Base-by-base conservation (phyloP, 257 asterid species). In the Primulina huaijiensis region DNA sequence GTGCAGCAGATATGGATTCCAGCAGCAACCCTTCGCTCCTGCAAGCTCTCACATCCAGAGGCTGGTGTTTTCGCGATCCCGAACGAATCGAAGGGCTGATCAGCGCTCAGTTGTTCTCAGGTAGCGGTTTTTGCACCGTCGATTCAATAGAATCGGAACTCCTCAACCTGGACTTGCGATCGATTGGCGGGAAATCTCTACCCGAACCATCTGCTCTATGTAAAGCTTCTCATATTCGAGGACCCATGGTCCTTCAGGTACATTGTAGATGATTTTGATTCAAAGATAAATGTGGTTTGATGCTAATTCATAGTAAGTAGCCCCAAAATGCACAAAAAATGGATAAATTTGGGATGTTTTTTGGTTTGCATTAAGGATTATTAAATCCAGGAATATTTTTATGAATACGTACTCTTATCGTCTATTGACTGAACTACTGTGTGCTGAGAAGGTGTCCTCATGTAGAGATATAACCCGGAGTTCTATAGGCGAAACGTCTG, bases 231-330 rank as follows among this genome's bases (percentile, higher is more conserved):
- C 89, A 81, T 77, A 74, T 90, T 16, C 87, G 69, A 46, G 89
- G 87, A 64, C 95, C 95, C 29, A 71, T 81, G 65, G 82, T 90
- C 74, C 96, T 90, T 76, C 97, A 90, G 88, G 97, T 88, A 79
- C 53, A 34, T 60, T 63, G 31, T 5, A 64, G 19, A 27, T 27
- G 19, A 19, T 17, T 38, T 64, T 64, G 12, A 10, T 64, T 64
- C 19, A 37, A 37, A 1, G 57, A 29, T 37, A 17, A 14, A 59
- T 56, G 31, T 16, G 17, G 1, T 43, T 59, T 37, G 34, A 27
- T 60, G 60, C 43, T n/a, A 27, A 3, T 10, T 35, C 37, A 8
- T 35, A 37, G 37, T 58, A 25, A 69, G 58, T 25, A 30, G 46
- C 6, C 21, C 21, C 34, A 16, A 38, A 60, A 20, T 10, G 52